These are phyloP conservation scores for Trichosanthes cucumerina DNA, from an alignment of 306 rosid genomes.

Conservation along the genomic window DNA sequence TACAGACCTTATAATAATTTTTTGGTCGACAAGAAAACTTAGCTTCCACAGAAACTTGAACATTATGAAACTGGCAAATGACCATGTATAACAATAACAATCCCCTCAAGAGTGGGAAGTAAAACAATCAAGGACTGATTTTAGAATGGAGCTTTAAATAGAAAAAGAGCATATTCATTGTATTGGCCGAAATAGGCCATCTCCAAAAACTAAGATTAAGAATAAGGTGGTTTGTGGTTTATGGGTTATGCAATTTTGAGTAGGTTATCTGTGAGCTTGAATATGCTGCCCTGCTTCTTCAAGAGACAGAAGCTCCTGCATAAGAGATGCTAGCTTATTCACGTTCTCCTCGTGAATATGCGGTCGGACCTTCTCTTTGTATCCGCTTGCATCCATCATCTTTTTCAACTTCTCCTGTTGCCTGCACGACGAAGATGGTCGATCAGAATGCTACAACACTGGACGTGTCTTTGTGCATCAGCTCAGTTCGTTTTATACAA, in stretches of 20 bases:
- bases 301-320: conserved; percentile 56
- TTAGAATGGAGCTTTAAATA: background rate
- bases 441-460: background rate
- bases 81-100: background rate
- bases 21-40: background rate
- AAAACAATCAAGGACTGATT: background rate
- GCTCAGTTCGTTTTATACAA: background rate
- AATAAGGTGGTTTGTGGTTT: too few species aligned
- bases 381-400: conserved; percentile 51
- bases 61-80: background rate
- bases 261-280: conserved; percentile 16
- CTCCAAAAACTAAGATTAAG: background rate
- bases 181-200: background rate
- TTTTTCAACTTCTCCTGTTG: conserved; percentile 54
- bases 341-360: conserved; percentile 40
- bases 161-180: background rate
- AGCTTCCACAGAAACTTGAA: background rate
- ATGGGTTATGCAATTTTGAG: background rate
- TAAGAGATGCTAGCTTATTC: conserved; percentile 49
- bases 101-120: background rate
- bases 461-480: background rate
- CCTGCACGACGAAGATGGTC: conserved; percentile 13
- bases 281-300: conserved; percentile 48
- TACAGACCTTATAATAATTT: too few species aligned
- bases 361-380: conserved; percentile 57